phyloP scores from a whole-genome alignment of 2,329 filamentous ascomycete genomes.

The Aschersonia sp. region DNA sequence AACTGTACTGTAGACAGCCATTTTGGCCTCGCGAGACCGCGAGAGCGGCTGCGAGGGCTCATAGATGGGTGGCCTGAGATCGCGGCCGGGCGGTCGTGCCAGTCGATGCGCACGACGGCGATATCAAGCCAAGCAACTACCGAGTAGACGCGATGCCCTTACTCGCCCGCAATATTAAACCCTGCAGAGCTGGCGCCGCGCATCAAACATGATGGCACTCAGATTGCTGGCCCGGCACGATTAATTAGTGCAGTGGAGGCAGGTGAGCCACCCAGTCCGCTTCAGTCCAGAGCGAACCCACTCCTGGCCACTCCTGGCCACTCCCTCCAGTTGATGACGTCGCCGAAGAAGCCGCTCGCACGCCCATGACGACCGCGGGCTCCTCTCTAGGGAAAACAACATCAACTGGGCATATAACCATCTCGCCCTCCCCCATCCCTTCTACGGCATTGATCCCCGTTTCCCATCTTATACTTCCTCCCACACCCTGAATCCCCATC shows the following conservation, averaged over 20 bases:
- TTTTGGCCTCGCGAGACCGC: no score
- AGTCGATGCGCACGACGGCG: no score
- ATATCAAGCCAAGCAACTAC: background rate
- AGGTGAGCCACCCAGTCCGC: background rate
- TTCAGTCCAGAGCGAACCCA: background rate
- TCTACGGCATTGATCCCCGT: background rate
- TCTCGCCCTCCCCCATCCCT: slow-evolving; percentile 2
- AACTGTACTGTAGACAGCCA: no score
- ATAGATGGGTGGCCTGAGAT: no score
- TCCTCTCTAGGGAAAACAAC: background rate
- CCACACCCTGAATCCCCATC: background rate
- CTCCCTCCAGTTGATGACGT: slow-evolving; percentile 7
- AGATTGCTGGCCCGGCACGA: background rate
- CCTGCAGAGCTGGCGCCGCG: background rate
- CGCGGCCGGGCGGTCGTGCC: no score
- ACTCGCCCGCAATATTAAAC: background rate
- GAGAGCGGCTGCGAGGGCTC: no score
- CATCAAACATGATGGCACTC: background rate
- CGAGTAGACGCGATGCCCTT: background rate
- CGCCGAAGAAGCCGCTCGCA: slow-evolving; percentile 4
- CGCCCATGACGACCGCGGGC: slow-evolving; percentile 3
- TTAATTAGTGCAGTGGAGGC: background rate
- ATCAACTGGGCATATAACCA: slow-evolving; percentile 6
- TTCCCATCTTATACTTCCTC: background rate
- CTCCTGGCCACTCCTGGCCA: background rate